These are phyloP conservation scores for Pholiota molesta DNA, from an alignment of 768 basidiomycete species.

Conservation along the genomic window DNA sequence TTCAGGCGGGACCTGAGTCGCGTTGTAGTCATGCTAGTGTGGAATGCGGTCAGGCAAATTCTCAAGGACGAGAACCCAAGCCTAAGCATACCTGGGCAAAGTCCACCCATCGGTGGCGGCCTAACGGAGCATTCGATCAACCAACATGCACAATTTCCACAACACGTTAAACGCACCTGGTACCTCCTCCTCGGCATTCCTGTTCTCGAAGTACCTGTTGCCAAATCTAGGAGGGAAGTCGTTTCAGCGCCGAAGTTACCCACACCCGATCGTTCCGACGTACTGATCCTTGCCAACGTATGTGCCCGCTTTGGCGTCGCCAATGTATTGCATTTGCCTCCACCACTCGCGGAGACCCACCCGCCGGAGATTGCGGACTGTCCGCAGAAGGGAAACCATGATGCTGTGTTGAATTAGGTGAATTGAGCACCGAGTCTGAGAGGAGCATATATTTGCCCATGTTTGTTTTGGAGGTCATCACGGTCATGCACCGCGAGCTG, in stretches of 20 bases:
- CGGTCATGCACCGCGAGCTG: neutral
- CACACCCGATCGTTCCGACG: conserved; percentile 34
- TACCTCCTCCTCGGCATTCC: conserved; percentile 83
- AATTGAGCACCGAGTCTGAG: neutral
- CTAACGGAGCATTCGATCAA: conserved; percentile 37
- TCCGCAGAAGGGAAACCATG: conserved; percentile 78
- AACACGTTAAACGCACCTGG: conserved; percentile 59
- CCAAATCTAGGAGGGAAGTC: conserved; percentile 67
- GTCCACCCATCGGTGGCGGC: conserved; percentile 97
- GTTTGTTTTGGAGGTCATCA: neutral
- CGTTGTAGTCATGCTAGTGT: conserved; percentile 78
- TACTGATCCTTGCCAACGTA: conserved; percentile 83
- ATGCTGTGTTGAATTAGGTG: conserved; percentile 10
- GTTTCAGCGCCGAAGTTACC: conserved; percentile 10
- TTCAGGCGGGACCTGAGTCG: conserved; percentile 92
- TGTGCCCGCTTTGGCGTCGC: conserved; percentile 88
- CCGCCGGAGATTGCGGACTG: conserved; percentile 73
- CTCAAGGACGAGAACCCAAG: conserved; percentile 2
- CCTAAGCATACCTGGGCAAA: conserved; percentile 68
- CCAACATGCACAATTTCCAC: neutral
- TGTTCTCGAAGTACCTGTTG: conserved; percentile 93
- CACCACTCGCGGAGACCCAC: conserved; percentile 88
- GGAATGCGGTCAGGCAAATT: conserved; percentile 4
- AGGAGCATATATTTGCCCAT: neutral
- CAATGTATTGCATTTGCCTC: conserved; percentile 90